Evolutionary conservation across 768 basidiomycete species (phyloP).

Genomic region (Boletus subcaerulescens): DNA sequence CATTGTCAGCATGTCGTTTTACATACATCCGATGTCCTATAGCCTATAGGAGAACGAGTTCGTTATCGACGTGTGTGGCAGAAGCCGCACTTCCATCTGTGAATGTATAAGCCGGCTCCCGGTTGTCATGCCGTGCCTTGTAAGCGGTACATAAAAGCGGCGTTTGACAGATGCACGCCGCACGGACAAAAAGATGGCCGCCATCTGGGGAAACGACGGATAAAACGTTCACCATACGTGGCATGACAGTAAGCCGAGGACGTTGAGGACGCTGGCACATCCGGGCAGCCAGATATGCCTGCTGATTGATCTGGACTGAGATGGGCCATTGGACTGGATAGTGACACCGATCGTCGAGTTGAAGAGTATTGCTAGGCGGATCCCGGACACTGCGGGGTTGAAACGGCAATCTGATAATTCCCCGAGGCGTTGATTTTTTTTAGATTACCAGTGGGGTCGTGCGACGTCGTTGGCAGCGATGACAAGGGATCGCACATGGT

Average conservation of each 20-base stretch:
- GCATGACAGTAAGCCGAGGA: neutral
- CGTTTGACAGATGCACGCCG: neutral
- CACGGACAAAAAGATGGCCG: neutral
- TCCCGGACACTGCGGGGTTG: slow-evolving; percentile 11
- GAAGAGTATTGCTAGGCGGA: neutral
- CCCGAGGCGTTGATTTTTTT: neutral
- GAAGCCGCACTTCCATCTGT: neutral
- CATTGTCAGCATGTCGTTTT: neutral
- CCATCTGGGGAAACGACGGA: neutral
- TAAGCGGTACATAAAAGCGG: neutral
- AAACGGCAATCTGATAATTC: neutral
- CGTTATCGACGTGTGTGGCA: neutral
- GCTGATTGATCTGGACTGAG: neutral
- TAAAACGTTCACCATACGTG: neutral
- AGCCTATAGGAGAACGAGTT: neutral
- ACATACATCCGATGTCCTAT: neutral
- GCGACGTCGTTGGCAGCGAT: neutral
- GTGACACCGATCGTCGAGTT: neutral
- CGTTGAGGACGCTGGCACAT: neutral
- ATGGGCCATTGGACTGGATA: neutral
- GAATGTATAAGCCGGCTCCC: neutral
- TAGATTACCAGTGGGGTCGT: neutral
- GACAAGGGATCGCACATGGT: neutral
- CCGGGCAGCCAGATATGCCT: neutral
- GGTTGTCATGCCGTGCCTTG: slow-evolving; percentile 1